Base-by-base conservation (phyloP, 176 grass and related monocot genomes). In the Triticum urartu region DNA sequence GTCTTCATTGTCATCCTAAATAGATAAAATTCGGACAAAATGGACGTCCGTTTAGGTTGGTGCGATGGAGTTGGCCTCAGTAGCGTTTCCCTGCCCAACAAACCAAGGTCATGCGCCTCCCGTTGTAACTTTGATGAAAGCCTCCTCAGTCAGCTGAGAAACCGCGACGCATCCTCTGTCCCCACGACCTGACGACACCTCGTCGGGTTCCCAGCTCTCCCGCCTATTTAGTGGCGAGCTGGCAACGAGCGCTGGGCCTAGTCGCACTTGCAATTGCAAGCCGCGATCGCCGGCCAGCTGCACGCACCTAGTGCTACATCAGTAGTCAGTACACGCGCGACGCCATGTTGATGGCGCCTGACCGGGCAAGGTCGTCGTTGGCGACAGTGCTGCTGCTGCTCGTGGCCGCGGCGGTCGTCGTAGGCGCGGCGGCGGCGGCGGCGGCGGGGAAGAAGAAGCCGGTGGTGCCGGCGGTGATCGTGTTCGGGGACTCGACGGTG, bases 401-500 rank as follows among this genome's bases (percentile, higher is more conserved):
- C 24, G 3, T 77, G 17, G 63, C 32, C 68, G n/a, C 48, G 30
- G 36, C 72, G 8, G 14, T 65, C 34, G 30, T 28, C 3, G 22
- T 26, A 22, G 2, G 14, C 14, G 45, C 21, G 45, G 33, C 10
- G 22, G 1, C 5, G 10, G 13, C 35, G 45, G 24, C 10, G 22
- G 0, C 5, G 11, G 5, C 18, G 39, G 40, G 6, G 15, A 77
- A 11, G 70, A 73, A 13, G 47, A 50, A 10, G 17, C 39, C 35
- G 13, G 13, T 25, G 48, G 83, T 92, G 74, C 88, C 95, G 22
- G 92, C 92, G 7, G 67, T 96, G 59, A 89, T 95, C 81, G 82
- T 93, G 79, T 95, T 93, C 24, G 94, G 94, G 8, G 94, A 97
- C 88, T 97, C 95, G n/a, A 90, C 89, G 15, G 88, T 97, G 21